Conservation (phyloP, 305 asterid genomes). For the Fraxinus albicans region DNA sequence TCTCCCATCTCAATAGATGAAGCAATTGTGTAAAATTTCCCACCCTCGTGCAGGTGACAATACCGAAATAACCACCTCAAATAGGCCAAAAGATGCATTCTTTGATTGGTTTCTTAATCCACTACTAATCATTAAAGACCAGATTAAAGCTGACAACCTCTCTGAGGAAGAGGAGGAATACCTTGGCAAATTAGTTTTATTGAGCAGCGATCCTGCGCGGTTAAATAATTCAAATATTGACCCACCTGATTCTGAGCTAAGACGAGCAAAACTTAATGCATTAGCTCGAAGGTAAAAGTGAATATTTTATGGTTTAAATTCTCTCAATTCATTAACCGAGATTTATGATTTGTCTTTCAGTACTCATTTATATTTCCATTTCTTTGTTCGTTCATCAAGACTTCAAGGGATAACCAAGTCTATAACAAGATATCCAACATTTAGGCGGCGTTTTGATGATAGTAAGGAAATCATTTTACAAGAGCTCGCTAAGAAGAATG, state of each 20-base stretch:
- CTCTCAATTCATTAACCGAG: neutral
- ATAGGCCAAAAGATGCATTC: constrained; percentile 77
- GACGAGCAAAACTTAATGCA: constrained; percentile 85
- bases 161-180: constrained; percentile 78
- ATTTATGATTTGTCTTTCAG: neutral
- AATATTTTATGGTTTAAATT: neutral
- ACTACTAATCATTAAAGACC: constrained; percentile 85
- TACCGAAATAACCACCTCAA: constrained; percentile 72
- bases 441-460: constrained; percentile 75
- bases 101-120: constrained; percentile 94
- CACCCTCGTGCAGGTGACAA: constrained; percentile 46
- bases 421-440: constrained; percentile 81
- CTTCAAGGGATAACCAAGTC: constrained; percentile 87
- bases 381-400: constrained; percentile 32
- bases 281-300: constrained; percentile 78
- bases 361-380: constrained; percentile 7
- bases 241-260: constrained; percentile 63
- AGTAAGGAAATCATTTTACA: constrained; percentile 55
- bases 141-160: constrained; percentile 72
- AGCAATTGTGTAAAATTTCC: constrained; percentile 2
- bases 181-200: constrained; percentile 62
- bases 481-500: constrained; percentile 59
- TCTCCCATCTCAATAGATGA: neutral
- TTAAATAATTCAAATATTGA: constrained; percentile 49
- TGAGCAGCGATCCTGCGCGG: constrained; percentile 58